Evolutionary conservation across 2,329 filamentous ascomycete species (phyloP).

Genomic region (Pestalotiopsis sp.): DNA sequence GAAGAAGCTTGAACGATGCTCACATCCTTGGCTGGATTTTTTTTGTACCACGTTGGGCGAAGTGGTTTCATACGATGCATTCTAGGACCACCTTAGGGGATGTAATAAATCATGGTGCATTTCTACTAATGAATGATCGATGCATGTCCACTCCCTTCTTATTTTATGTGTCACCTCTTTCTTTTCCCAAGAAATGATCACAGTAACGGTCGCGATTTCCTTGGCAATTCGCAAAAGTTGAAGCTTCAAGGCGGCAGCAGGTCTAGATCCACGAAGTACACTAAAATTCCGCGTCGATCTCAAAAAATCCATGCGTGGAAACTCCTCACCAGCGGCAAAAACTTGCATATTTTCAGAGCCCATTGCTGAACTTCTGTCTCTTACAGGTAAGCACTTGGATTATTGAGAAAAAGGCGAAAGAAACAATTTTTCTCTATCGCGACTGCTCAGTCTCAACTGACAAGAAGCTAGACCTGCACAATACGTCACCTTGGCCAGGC

Average conservation of each 20-base stretch:
- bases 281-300: conserved; percentile 10
- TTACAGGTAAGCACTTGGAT: too few species aligned
- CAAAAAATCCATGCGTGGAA: conserved; percentile 6
- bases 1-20: neutral
- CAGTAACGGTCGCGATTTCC: neutral
- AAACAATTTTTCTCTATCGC: neutral
- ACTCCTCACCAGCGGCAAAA: neutral
- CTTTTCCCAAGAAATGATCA: neutral
- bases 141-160: neutral
- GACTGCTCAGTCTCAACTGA: neutral
- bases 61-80: neutral
- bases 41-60: neutral
- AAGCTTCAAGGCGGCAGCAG: neutral
- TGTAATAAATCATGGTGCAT: neutral
- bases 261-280: conserved; percentile 3
- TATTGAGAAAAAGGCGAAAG: too few species aligned
- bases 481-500: conserved; percentile 1
- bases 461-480: conserved; percentile 1
- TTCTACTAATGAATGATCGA: neutral
- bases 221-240: neutral
- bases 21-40: neutral
- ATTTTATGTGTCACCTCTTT: too few species aligned
- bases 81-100: neutral
- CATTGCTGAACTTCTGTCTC: neutral
- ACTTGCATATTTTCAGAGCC: neutral